Evolutionary conservation across 2,329 filamentous ascomycete species (phyloP).

Genomic region (Penicillium sp.): DNA sequence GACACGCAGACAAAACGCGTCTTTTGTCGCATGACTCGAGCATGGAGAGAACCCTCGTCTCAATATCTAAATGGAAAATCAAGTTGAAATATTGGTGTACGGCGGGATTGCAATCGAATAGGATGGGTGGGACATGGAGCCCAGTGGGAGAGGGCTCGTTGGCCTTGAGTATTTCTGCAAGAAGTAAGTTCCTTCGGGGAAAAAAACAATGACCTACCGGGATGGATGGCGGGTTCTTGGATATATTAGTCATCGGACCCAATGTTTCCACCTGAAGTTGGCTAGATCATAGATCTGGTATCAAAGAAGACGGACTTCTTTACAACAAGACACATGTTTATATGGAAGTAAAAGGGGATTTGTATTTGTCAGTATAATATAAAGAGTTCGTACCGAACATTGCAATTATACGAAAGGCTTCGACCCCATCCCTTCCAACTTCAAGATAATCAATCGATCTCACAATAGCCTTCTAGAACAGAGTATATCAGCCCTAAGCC

Average conservation of each 20-base stretch:
- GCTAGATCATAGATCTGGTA: conserved; percentile 10
- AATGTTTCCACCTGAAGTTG: conserved; percentile 14
- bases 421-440: background rate
- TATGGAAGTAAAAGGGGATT: background rate
- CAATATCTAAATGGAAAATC: background rate
- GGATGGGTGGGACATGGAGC: conserved; percentile 4
- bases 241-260: conserved; percentile 27
- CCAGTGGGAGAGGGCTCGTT: background rate
- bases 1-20: conserved; percentile 59
- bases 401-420: background rate
- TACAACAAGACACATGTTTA: background rate
- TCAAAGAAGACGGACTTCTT: background rate
- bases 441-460: background rate
- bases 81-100: background rate
- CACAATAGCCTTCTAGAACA: conserved; percentile 17
- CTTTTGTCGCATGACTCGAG: conserved; percentile 32
- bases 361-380: background rate
- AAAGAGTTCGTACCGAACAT: background rate
- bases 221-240: background rate
- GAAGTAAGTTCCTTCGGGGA: background rate
- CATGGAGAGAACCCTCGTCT: background rate
- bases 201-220: conserved; percentile 7
- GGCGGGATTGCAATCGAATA: conserved; percentile 5
- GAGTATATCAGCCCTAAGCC: conserved; percentile 19
- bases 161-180: background rate